Evolutionary conservation across 306 rosid species (phyloP).

Genomic region (Luffa aegyptiaca): DNA sequence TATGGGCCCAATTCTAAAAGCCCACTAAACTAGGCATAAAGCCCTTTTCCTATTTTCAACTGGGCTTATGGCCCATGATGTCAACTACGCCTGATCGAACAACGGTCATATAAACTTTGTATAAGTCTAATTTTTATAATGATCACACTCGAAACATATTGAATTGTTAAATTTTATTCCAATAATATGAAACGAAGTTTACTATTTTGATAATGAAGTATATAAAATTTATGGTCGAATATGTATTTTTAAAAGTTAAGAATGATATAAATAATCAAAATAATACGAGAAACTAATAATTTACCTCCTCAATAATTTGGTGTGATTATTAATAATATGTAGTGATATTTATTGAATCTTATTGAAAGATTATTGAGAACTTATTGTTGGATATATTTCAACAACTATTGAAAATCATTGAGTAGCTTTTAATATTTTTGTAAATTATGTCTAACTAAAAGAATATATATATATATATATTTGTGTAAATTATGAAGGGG

Average conservation of each 20-base stretch:
- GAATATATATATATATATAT: no score
- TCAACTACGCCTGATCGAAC: background rate
- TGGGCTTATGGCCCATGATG: background rate
- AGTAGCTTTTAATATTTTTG: background rate
- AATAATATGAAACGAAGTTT: background rate
- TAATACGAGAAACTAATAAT: background rate
- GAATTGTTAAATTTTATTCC: background rate
- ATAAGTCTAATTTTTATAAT: background rate
- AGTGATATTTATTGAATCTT: background rate
- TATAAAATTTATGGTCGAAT: background rate
- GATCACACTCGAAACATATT: background rate
- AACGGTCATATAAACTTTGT: background rate
- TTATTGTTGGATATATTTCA: background rate
- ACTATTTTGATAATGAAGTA: background rate
- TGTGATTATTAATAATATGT: background rate
- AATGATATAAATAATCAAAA: background rate
- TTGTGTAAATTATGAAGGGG: background rate
- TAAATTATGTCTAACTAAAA: no score
- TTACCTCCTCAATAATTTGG: background rate
- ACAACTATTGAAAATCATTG: background rate
- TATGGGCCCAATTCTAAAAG: background rate
- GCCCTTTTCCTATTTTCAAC: background rate
- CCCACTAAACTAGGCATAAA: background rate
- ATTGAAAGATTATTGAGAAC: background rate
- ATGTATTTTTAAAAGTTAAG: background rate